Conservation (phyloP, 129 eudicot genomes). For the Glebionis coronaria region DNA sequence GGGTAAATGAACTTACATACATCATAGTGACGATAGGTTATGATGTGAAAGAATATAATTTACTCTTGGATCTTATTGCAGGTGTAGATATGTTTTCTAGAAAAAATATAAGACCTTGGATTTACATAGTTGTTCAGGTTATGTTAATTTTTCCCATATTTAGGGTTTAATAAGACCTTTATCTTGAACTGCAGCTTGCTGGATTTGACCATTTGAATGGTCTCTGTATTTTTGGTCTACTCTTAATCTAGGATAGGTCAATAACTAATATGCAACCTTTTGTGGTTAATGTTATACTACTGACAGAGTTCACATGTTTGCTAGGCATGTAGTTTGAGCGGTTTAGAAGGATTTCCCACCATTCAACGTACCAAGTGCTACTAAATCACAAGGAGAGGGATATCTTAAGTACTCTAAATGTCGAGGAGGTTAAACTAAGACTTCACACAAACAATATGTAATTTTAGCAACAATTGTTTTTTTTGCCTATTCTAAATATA, state of each 20-base stretch:
- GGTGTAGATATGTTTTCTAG: no score
- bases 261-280: conserved; percentile 21
- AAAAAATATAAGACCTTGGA: no score
- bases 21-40: no score
- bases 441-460: neutral
- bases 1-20: no score
- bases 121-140: no score
- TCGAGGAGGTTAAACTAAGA: conserved; percentile 55
- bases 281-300: neutral
- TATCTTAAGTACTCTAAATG: conserved; percentile 71
- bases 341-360: conserved; percentile 85
- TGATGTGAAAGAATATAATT: no score
- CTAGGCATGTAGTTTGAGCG: conserved; percentile 64
- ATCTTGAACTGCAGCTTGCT: conserved; percentile 61
- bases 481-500: neutral
- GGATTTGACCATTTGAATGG: conserved; percentile 96
- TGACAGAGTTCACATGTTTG: neutral
- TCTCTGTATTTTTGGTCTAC: conserved; percentile 90
- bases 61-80: no score
- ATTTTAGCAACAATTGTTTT: neutral
- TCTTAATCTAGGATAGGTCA: conserved; percentile 94
- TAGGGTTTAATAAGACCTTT: no score
- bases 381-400: conserved; percentile 90
- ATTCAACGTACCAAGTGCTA: conserved; percentile 75
- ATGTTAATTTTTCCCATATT: no score